Base-by-base conservation (phyloP, 2,329 filamentous ascomycete genomes). In the Sarocladium strictum region DNA sequence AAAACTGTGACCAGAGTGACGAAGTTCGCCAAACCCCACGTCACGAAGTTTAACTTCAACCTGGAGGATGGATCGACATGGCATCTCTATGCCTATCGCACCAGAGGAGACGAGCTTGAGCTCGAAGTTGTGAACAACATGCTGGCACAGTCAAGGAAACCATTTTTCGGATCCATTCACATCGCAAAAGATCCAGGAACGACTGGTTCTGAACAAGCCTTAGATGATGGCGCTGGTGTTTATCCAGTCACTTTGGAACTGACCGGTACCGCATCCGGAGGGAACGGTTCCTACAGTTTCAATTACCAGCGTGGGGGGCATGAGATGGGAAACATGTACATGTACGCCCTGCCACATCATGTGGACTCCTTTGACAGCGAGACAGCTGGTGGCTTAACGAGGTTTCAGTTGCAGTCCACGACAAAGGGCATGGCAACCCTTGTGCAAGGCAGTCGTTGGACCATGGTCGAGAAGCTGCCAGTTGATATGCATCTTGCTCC, bases 331-430 rank as follows among this genome's bases (percentile, higher is more conserved):
- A 79, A 75, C 57, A 74, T 96, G 21, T 76, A 94, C 59, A 94
- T 96, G 85, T 97, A 88, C 67, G 89, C 89, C 15, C 73, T 99
- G 49, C 90, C 92, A 21, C 94, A 97, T 67, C 94, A 97, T 61
- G 67, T 90, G 2, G 74, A 83, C 29, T 90, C 89, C 0, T 92
- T 97, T 57, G 82, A 90, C 59, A 61, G 68, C 1, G 69, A 69
- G 1, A 83, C 80, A 2, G 63, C 60, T 33, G 83, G 82, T 9
- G 72, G 71, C 11, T 71, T 75, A 23, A 73, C 75, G 7, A 80
- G 73, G 3, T 67, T 94, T 1, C 76, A 80, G 58, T 73, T 97
- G 53, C 81, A 86, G 55, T 93, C 90, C 0, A 87, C 90, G 0
- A 96, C 90, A 19, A 97, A 97, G 71, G 94, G 94, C 11, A 72